Base-by-base conservation (phyloP, 1,139 yeast genomes). In the Magnusiomyces sp. region DNA sequence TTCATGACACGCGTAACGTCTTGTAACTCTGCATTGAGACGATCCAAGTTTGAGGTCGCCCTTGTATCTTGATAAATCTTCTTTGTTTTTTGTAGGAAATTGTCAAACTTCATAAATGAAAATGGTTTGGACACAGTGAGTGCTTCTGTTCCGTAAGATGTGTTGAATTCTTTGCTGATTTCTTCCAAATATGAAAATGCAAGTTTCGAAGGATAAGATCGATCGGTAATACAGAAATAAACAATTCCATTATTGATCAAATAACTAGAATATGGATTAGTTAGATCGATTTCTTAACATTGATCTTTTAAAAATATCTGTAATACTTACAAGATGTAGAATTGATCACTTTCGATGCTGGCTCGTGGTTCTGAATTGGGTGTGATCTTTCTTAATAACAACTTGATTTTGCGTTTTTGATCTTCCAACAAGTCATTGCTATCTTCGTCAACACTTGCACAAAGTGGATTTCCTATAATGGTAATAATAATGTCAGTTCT, bases 1-100 rank as follows among this genome's bases (percentile, higher is more conserved):
- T 95, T 88, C 95, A 92, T 87, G 53, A 92, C 95, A 59, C 86
- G 81, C 59, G 92, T 89, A 46, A 94, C 98, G 60, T 94, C 98
- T 48, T 86, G 89, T 58, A 92, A 73, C 61, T 94, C 98, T 48
- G 79, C 78, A 67, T 90, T 89, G 58, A 92, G 72, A 63, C 80
- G 81, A 67, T 92, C 97, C 62, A 92, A 72, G 62, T 89, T 92
- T 45, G 83, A 80, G 57, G 89, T 94, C 0, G 95, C 96, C 53
- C 96, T 76, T 55, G 90, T 87, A 66, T 92, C 97, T 59, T 86
- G 89, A 66, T 90, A 92, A 16, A 89, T 73, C 60, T 88, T 85
- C 62, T 83, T 87, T 4, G 97, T 89, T 69, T 90, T 89, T 60
- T 81, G 81, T 68, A 92, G 78, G 62, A 86, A 92, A 55, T 72